phyloP scores from a whole-genome alignment of 371 early-diverging fungal species.

The Syncephalastrum racemosum region DNA sequence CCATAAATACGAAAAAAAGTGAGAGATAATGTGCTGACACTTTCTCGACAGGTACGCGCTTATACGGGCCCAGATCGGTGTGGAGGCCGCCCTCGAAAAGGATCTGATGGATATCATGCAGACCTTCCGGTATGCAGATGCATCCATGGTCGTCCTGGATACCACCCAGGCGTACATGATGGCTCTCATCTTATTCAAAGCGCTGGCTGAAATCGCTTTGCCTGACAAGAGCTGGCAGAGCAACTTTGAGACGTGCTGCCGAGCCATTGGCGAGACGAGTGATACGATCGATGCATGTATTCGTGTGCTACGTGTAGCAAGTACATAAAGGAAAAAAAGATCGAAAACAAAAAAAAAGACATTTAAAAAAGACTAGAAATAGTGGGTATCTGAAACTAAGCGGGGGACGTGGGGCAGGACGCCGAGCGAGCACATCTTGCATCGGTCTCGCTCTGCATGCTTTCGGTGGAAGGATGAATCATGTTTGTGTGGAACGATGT shows the following conservation, averaged over 20 bases:
- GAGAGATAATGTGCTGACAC: no score
- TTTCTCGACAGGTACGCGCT: slow-evolving; percentile 27
- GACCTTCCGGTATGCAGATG: slow-evolving; percentile 46
- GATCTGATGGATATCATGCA: slow-evolving; percentile 47
- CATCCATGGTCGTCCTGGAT: slow-evolving; percentile 40
- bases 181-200: slow-evolving; percentile 42
- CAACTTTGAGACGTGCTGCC: slow-evolving; percentile 37
- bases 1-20: no score
- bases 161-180: slow-evolving; percentile 48
- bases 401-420: no score
- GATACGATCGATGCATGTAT: slow-evolving; percentile 49
- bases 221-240: slow-evolving; percentile 18
- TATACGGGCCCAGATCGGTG: slow-evolving; percentile 35
- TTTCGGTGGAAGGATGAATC: no score
- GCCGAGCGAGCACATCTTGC: no score
- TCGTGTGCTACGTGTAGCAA: slow-evolving; percentile 41
- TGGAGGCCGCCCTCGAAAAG: slow-evolving; percentile 33
- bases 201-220: slow-evolving; percentile 26
- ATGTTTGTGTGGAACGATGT: no score
- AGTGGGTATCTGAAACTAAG: no score
- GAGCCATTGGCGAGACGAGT: slow-evolving; percentile 28
- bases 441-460: no score
- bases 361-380: no score
- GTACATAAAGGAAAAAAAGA: slow-evolving; percentile 23
- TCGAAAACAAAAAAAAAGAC: no score